These are phyloP conservation scores for Pichia paraexigua DNA, from an alignment of 805 yeast genomes.

Conservation along the genomic window DNA sequence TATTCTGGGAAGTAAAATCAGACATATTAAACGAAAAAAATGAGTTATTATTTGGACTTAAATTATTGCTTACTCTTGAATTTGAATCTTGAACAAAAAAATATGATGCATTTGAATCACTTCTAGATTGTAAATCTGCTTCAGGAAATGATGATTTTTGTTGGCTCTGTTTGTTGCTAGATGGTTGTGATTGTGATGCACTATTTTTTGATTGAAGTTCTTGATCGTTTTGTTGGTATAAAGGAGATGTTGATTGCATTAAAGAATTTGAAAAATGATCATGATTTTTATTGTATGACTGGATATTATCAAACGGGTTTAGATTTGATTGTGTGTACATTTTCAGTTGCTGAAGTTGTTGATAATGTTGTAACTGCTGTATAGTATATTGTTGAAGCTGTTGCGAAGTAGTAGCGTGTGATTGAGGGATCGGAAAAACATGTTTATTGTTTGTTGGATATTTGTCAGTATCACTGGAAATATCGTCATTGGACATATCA, in stretches of 20 bases:
- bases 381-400: neutral
- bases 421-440: neutral
- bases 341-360: neutral
- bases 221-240: neutral
- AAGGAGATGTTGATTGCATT: neutral
- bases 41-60: neutral
- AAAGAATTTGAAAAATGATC: neutral
- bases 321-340: neutral
- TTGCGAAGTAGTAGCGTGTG: neutral
- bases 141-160: neutral
- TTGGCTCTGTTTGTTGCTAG: neutral
- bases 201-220: neutral
- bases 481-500: neutral
- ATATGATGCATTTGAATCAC: constrained; percentile 3
- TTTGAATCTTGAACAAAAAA: neutral
- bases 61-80: neutral
- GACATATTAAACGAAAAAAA: neutral
- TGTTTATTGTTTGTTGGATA: neutral
- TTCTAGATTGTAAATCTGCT: neutral
- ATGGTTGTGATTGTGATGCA: neutral
- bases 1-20: neutral
- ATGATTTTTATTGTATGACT: neutral
- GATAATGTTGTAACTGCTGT: neutral
- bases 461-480: neutral
- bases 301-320: neutral